Evolutionary conservation across 2,329 filamentous ascomycete species (phyloP).

Genomic region (Aureobasidium lini): DNA sequence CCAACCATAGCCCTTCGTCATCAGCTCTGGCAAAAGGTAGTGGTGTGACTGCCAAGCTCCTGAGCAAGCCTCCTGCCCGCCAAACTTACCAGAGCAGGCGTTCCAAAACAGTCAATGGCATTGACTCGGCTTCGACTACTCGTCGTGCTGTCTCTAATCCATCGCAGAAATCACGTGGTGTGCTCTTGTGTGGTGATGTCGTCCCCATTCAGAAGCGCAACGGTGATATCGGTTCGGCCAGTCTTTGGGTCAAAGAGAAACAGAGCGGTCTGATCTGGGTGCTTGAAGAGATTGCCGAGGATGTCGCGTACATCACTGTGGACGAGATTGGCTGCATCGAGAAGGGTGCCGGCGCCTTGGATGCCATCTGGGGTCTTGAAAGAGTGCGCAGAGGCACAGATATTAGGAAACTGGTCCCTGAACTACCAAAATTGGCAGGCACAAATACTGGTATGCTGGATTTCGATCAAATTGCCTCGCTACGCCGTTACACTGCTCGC

Average conservation of each 20-base stretch:
- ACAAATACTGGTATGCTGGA: slow-evolving; percentile 67
- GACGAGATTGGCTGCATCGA: slow-evolving; percentile 71
- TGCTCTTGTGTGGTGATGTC: slow-evolving; percentile 93
- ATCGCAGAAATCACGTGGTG: slow-evolving; percentile 72
- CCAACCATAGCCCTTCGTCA: slow-evolving; percentile 15
- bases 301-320: slow-evolving; percentile 69
- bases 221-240: slow-evolving; percentile 82
- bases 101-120: slow-evolving; percentile 58
- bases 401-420: slow-evolving; percentile 70
- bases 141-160: slow-evolving; percentile 54
- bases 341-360: slow-evolving; percentile 65
- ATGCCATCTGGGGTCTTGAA: slow-evolving; percentile 76
- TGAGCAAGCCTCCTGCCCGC: slow-evolving; percentile 70
- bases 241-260: slow-evolving; percentile 98
- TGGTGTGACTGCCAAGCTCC: slow-evolving; percentile 77
- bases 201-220: slow-evolving; percentile 96
- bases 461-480: slow-evolving; percentile 63
- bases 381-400: slow-evolving; percentile 61
- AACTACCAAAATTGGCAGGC: slow-evolving; percentile 69
- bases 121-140: slow-evolving; percentile 37
- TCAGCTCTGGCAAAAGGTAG: slow-evolving; percentile 56
- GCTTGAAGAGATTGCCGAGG: slow-evolving; percentile 92
- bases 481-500: slow-evolving; percentile 77
- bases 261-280: slow-evolving; percentile 92
- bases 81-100: slow-evolving; percentile 46